Percentiles rank a stretch among this genome's conserved stretches.
Conservation (phyloP, 495 filamentous ascomycete species). For the Daldinia bambusicola region DNA sequence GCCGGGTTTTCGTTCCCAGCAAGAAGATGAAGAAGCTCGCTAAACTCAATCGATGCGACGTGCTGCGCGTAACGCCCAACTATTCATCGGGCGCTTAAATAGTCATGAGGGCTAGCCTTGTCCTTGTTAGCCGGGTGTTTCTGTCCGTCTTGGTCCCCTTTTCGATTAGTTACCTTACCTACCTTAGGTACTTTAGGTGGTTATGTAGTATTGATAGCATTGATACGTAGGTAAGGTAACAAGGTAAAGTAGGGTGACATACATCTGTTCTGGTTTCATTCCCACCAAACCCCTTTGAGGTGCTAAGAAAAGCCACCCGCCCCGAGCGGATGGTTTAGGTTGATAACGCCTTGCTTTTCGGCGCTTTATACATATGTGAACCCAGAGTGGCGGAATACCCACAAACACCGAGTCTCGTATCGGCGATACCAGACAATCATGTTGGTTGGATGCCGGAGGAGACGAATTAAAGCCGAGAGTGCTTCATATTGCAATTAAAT, state of each 20-base stretch:
- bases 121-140: not conserved
- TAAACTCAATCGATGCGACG: conserved; percentile 4
- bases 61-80: conserved; percentile 4
- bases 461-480: conserved; percentile 6
- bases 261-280: conserved; percentile 21
- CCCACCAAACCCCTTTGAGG: not conserved
- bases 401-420: conserved; percentile 7
- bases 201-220: too few relatives aligned
- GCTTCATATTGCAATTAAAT: not conserved
- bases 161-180: not conserved
- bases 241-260: conserved; percentile 5
- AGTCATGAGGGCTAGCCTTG: not conserved
- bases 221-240: too few relatives aligned
- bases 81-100: conserved; percentile 3
- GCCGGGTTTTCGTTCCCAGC: not conserved
- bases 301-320: conserved; percentile 30
- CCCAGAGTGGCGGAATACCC: conserved; percentile 13
- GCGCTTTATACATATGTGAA: conserved; percentile 5
- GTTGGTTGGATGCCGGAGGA: not conserved
- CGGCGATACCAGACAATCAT: not conserved
- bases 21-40: not conserved
- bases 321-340: conserved; percentile 29
- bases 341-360: conserved; percentile 2
- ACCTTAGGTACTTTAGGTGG: too few relatives aligned
- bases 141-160: not conserved